phyloP scores from a whole-genome alignment of 371 early-diverging fungal genomes.

The Funneliformis caledonium region DNA sequence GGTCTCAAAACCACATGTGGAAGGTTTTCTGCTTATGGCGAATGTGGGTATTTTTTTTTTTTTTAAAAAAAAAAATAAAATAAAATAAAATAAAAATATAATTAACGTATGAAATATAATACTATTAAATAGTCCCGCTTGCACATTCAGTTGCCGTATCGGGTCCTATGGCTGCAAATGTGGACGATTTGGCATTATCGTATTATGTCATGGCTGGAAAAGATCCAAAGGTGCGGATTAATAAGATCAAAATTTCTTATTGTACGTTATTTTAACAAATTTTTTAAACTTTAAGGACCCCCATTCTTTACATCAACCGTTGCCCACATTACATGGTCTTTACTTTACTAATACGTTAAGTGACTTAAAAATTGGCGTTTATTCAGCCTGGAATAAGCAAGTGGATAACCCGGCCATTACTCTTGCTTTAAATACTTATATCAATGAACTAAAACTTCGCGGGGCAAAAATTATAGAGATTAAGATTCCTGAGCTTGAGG shows the following conservation, averaged over 20 bases:
- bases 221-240: constrained; percentile 51
- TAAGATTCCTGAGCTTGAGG: constrained; percentile 67
- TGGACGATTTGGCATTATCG: constrained; percentile 65
- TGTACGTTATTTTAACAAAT: neutral
- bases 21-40: constrained; percentile 62
- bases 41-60: constrained; percentile 37
- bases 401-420: constrained; percentile 56
- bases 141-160: constrained; percentile 60
- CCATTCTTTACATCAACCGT: constrained; percentile 49
- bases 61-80: neutral
- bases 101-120: neutral
- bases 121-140: constrained; percentile 42
- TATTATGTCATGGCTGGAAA: constrained; percentile 69
- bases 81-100: too few relatives aligned
- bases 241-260: neutral
- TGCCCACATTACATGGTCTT: constrained; percentile 44
- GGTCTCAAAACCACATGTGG: constrained; percentile 75
- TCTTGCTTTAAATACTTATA: constrained; percentile 51
- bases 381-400: constrained; percentile 56
- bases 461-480: constrained; percentile 71
- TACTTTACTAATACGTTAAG: constrained; percentile 42
- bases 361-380: constrained; percentile 61
- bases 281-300: constrained; percentile 42
- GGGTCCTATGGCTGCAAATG: constrained; percentile 71
- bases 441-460: constrained; percentile 48